Evolutionary conservation across 768 basidiomycete genomes (phyloP), one percentile per base, ranked within the genome.

Genomic region (Lepiota subincarnata): DNA sequence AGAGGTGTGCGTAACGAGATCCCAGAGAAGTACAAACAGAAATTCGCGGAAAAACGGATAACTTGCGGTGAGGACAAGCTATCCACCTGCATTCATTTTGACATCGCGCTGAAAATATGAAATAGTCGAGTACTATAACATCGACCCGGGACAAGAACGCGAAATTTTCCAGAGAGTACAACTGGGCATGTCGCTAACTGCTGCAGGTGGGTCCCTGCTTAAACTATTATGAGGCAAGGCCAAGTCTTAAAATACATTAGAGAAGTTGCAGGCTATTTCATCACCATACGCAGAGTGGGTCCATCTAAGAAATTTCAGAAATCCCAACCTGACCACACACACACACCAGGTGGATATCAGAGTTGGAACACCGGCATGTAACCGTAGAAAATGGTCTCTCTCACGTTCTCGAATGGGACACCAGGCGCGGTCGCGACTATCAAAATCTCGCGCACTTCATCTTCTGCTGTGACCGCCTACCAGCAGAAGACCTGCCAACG

Each of bases 151-250:
- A 4, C 70, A 74, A 3, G 89, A 92, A 65, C 80, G 89, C 45
- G 90, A 92, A 49, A 84, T 92, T 18, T 90, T 89, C 62, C 86
- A 89, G 59, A 75, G 91, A 22, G 90, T 93, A 13, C 91, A 93
- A 59, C 66, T 92, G 37, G 90, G 90, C 50, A 82, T 89, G 71
- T 72, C 81, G 13, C 72, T 93, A 43, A 85, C 86, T 6, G 78
- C 83, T 18, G 86, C 89, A 64, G 87, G 89, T 86, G 60, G 41
- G 70, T 11, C 24, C 14, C 13, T 31, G 20, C 18, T 11, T 28
- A 7, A 36, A 22, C 43, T 26, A 28, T 18, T 55, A n/a, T 3
- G 22, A 13, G 10, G 16, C n/a, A 1, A 34, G 13, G 11, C 2
- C 12, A 19, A 42, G 16, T 39, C 43, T 56, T 36, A 38, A 47